phyloP scores from a whole-genome alignment of 345 rosid species.

The Salix koriyanagi region DNA sequence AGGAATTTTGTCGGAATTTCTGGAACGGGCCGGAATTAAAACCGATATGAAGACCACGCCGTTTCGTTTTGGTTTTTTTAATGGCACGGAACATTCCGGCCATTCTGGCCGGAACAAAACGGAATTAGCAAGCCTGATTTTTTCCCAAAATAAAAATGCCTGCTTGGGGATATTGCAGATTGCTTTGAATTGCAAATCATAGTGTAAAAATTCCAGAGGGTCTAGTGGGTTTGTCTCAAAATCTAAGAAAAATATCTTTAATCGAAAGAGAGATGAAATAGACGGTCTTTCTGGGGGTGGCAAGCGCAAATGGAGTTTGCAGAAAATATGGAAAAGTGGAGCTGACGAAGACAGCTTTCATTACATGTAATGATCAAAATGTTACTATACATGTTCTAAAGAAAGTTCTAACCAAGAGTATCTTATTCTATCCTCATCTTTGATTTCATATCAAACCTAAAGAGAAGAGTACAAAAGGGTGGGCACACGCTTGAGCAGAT shows the following conservation, averaged over 20 bases:
- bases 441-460: not conserved
- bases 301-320: not conserved
- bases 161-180: not conserved
- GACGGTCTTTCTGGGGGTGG: not conserved
- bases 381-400: constrained; percentile 2
- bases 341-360: not conserved
- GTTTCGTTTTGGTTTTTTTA: too few species aligned
- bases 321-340: not conserved
- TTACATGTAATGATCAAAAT: not conserved
- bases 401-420: not conserved
- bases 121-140: too few species aligned
- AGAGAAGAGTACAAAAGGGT: not conserved
- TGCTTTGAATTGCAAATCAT: not conserved
- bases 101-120: too few species aligned
- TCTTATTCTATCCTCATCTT: constrained; percentile 7
- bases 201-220: not conserved
- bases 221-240: not conserved
- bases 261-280: not conserved
- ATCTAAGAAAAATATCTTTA: not conserved
- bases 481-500: not conserved
- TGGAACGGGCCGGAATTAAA: too few species aligned
- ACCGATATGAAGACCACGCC: too few species aligned
- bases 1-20: too few species aligned
- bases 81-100: too few species aligned
- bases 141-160: not conserved